Percentiles rank a stretch among this genome's conserved stretches.
Evolutionary conservation across 2,329 filamentous ascomycete genomes (phyloP).

Genomic region (Ophiostoma fasciatum): DNA sequence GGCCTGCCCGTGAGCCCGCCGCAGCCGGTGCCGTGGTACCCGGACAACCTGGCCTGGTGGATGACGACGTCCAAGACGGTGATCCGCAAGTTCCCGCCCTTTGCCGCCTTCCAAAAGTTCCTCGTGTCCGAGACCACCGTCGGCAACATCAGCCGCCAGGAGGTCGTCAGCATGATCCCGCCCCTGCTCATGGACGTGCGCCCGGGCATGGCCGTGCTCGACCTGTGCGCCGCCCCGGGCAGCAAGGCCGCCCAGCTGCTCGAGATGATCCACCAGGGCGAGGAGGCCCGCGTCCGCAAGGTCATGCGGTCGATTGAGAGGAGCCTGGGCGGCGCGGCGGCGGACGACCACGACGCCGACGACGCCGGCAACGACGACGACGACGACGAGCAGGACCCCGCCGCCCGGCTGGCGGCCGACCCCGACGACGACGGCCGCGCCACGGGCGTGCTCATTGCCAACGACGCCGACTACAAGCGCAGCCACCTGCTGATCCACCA

Average conservation of each 20-base stretch:
- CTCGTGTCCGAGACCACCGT: slow-evolving; percentile 93
- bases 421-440: slow-evolving; percentile 67
- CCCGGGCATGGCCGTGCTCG: slow-evolving; percentile 83
- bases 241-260: slow-evolving; percentile 94
- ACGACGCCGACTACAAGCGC: slow-evolving; percentile 92
- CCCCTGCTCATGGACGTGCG: slow-evolving; percentile 82
- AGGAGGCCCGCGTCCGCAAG: slow-evolving; percentile 71
- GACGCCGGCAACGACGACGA: slow-evolving; percentile 25
- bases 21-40: slow-evolving; percentile 76
- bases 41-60: slow-evolving; percentile 86
- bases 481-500: slow-evolving; percentile 97
- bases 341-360: slow-evolving; percentile 30
- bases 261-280: slow-evolving; percentile 84
- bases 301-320: slow-evolving; percentile 39
- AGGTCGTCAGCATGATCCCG: slow-evolving; percentile 98
- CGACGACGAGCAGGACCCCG: slow-evolving; percentile 18
- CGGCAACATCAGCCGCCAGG: slow-evolving; percentile 93
- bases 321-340: slow-evolving; percentile 39
- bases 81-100: slow-evolving; percentile 82
- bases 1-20: slow-evolving; percentile 72
- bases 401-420: slow-evolving; percentile 40
- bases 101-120: slow-evolving; percentile 93
- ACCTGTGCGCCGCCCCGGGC: slow-evolving; percentile 91
- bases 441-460: slow-evolving; percentile 84
- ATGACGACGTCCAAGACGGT: slow-evolving; percentile 98